Base-by-base conservation (phyloP, 2,329 filamentous ascomycete species). In the Trichophyton verrucosum region DNA sequence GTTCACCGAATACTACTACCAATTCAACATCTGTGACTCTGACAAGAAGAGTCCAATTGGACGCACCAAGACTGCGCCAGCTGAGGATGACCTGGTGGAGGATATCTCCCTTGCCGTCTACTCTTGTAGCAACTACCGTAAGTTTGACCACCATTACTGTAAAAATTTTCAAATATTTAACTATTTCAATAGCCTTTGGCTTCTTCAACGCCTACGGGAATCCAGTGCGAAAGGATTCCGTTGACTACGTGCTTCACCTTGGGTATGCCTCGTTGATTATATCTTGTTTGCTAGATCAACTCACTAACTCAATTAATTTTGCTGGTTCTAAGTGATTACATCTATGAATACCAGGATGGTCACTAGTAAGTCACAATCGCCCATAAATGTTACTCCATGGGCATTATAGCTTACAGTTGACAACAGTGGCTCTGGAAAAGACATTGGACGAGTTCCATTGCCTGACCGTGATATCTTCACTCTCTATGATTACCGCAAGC, bases 1-100 rank as follows among this genome's bases (percentile, higher is more conserved):
- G 0, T 87, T 83, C 67, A 88, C 84, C 0, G 89, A 65, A 53
- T 69, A 68, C 71, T 86, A 80, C 66, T 89, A 89, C 66, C 86
- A 87, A 66, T 90, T 90, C 74, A 81, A 75, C 22, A 78, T 89
- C 24, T 90, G 87, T 68, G 75, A 77, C 59, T 86, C 85, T 0
- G 75, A 82, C 61, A 82, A 81, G 58, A 81, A 74, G 53, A 86
- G 83, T 59, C 80, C 83, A 0, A 58, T 88, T 24, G 86, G 86
- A 13, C 77, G 84, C 9, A 89, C 86, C 20, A 89, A 89, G 76
- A 89, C 87, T 0, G 81, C 83, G 3, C 86, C 87, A 2, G 71
- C 73, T 1, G 74, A 77, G 13, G 75, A 81, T 15, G 81, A 86
- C 60, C 75, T 81, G 24, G 79, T 85, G 4, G 58, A 62, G 13